phyloP scores from a whole-genome alignment of 225 moss, liverwort and hornwort genomes.

The Anthoceros angustus region DNA sequence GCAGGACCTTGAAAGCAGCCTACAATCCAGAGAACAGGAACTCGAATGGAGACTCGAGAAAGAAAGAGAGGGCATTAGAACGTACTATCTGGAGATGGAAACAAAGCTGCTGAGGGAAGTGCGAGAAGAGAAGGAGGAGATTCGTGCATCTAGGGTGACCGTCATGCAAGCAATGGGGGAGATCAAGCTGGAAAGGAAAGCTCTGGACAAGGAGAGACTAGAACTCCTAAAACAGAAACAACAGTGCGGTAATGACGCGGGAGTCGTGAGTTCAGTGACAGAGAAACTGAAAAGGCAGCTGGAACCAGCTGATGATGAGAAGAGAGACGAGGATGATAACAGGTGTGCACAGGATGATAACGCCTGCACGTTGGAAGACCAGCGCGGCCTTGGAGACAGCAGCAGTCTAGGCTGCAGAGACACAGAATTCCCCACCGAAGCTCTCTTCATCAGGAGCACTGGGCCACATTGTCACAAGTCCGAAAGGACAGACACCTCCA shows the following conservation, averaged over 20 bases:
- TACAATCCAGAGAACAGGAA: not conserved
- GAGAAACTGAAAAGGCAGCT: not conserved
- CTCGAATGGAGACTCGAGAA: not conserved
- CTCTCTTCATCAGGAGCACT: too few species aligned
- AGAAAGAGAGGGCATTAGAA: constrained; percentile 1
- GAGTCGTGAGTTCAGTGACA: not conserved
- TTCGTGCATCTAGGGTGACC: not conserved
- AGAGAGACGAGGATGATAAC: not conserved
- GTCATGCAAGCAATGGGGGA: constrained; percentile 2
- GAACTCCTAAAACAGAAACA: not conserved
- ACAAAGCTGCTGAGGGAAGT: not conserved
- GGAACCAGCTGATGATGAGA: not conserved
- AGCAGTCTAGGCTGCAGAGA: too few species aligned
- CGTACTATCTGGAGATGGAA: not conserved
- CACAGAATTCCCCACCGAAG: too few species aligned
- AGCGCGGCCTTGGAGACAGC: too few species aligned
- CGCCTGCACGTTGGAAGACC: too few species aligned
- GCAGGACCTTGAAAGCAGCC: not conserved
- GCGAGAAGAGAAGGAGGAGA: not conserved
- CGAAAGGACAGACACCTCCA: too few species aligned
- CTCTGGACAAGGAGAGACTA: not conserved
- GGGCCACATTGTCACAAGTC: too few species aligned
- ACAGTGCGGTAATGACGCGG: not conserved
- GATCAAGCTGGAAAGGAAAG: not conserved
- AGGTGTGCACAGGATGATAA: too few species aligned